phyloP scores from a whole-genome alignment of 352 stramenopile genomes.

The Phytophthora parvispora region DNA sequence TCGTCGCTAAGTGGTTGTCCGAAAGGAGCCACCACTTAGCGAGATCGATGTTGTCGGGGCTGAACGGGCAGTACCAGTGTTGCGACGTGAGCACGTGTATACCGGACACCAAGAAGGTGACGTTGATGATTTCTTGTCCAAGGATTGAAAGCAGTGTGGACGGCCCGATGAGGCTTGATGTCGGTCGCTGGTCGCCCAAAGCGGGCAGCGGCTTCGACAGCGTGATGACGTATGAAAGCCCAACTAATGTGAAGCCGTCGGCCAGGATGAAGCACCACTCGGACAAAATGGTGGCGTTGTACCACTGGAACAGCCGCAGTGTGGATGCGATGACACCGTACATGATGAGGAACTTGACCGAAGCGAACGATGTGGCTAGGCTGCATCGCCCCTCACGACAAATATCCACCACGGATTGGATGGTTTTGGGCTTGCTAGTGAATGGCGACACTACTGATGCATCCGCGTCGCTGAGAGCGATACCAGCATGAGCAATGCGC shows the following conservation, averaged over 20 bases:
- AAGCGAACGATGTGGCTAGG: conserved; percentile 81
- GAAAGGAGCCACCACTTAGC: conserved; percentile 51
- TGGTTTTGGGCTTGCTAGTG: conserved; percentile 84
- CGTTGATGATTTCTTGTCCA: conserved; percentile 62
- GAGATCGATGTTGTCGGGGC: conserved; percentile 29
- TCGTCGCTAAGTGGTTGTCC: conserved; percentile 47
- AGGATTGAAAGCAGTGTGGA: conserved; percentile 52
- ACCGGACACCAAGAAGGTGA: conserved; percentile 46
- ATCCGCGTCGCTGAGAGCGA: conserved; percentile 83
- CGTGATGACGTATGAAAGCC: conserved; percentile 74
- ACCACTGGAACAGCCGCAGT: conserved; percentile 73
- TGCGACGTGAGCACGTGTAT: conserved; percentile 32
- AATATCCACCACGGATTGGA: conserved; percentile 83
- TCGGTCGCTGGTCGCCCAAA: conserved; percentile 26
- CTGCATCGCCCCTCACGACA: conserved; percentile 85
- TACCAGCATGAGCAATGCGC: conserved; percentile 78
- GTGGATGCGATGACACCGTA: conserved; percentile 84
- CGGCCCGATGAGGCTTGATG: conserved; percentile 62
- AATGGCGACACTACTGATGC: conserved; percentile 88
- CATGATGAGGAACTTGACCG: conserved; percentile 91
- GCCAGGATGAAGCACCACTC: conserved; percentile 77
- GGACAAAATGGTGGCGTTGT: conserved; percentile 71
- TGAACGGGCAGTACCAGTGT: conserved; percentile 21
- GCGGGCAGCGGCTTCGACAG: conserved; percentile 56
- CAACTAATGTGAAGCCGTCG: conserved; percentile 67